Conservation (phyloP, 1,139 yeast genomes). For the Candida buenavistaensis region DNA sequence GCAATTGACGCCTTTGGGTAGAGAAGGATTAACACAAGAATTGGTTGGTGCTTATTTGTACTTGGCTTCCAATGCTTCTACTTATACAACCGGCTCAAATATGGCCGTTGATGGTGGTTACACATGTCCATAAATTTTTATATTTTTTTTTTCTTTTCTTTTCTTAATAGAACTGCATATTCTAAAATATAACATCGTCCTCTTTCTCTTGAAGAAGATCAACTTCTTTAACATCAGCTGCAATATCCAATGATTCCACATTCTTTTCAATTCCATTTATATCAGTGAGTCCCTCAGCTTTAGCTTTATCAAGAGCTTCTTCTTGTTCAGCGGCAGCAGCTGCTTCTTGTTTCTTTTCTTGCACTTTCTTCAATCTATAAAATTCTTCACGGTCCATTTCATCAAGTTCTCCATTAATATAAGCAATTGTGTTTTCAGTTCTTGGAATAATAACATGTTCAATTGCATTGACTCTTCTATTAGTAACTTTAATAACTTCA, state of each 20-base stretch:
- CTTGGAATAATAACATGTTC: slow-evolving; percentile 98
- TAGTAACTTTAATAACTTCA: slow-evolving; percentile 96
- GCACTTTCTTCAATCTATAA: slow-evolving; percentile 93
- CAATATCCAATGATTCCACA: slow-evolving; percentile 26
- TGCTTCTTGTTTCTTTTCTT: slow-evolving; percentile 89
- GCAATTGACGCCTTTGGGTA: slow-evolving; percentile 67
- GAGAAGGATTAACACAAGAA: slow-evolving; percentile 80
- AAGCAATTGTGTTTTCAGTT: slow-evolving; percentile 90
- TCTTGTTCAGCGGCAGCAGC: slow-evolving; percentile 64
- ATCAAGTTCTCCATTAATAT: slow-evolving; percentile 93
- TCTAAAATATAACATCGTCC: slow-evolving; percentile 44
- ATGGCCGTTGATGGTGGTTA: slow-evolving; percentile 88
- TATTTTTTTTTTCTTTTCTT: no score
- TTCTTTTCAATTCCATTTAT: slow-evolving; percentile 20
- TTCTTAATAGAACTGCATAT: no score
- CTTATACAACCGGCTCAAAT: slow-evolving; percentile 83
- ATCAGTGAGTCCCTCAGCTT: slow-evolving; percentile 22
- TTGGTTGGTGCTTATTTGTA: slow-evolving; percentile 82
- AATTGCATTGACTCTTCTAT: slow-evolving; percentile 97
- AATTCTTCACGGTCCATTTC: slow-evolving; percentile 98
- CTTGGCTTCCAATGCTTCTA: slow-evolving; percentile 77
- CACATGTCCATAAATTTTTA: slow-evolving; percentile 42
- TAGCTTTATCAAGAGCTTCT: slow-evolving; percentile 20
- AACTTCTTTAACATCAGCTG: slow-evolving; percentile 16
- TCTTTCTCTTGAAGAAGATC: slow-evolving; percentile 40